These are phyloP conservation scores for Pleurozium schreberi DNA, from an alignment of 225 moss, liverwort and hornwort species.

Conservation along the genomic window DNA sequence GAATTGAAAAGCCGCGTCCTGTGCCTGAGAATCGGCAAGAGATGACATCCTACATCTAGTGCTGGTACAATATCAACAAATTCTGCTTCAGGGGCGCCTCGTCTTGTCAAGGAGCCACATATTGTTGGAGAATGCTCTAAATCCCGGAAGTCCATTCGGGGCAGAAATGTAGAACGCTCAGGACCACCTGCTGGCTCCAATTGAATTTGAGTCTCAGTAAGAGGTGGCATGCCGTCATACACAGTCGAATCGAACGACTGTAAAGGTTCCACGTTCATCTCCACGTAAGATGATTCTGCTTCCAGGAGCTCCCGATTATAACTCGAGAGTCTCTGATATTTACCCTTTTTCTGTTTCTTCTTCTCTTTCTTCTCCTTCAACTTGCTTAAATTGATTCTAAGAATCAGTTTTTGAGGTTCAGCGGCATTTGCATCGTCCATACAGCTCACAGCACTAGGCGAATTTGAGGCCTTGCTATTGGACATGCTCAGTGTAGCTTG, in stretches of 20 bases:
- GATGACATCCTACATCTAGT: constrained; percentile 21
- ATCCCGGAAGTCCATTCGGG: constrained; percentile 26
- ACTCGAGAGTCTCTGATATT: not conserved
- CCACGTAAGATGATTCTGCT: not conserved
- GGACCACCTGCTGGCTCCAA: constrained; percentile 1
- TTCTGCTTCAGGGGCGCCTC: constrained; percentile 2
- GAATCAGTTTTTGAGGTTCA: constrained; percentile 35
- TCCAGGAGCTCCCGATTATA: not conserved
- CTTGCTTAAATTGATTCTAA: constrained; percentile 45
- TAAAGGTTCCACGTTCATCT: constrained; percentile 1
- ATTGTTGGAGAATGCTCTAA: not conserved
- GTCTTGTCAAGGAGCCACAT: constrained; percentile 21
- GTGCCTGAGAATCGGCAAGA: constrained; percentile 45
- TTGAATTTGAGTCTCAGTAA: not conserved
- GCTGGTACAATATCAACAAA: constrained; percentile 42
- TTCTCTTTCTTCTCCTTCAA: constrained; percentile 42
- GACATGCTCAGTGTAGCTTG: not conserved
- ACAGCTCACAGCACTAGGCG: constrained; percentile 21
- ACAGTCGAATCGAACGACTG: not conserved
- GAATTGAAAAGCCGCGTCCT: constrained; percentile 17
- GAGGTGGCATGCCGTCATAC: not conserved
- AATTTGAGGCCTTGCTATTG: constrained; percentile 4
- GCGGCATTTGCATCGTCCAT: constrained; percentile 18
- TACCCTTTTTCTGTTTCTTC: constrained; percentile 22
- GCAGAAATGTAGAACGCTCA: constrained; percentile 1